A percentile compares a stretch with the other conserved stretches of the same genome.
These are phyloP conservation scores for Neonectria punicea DNA, from an alignment of 2,329 filamentous ascomycete genomes.

Conservation along the genomic window DNA sequence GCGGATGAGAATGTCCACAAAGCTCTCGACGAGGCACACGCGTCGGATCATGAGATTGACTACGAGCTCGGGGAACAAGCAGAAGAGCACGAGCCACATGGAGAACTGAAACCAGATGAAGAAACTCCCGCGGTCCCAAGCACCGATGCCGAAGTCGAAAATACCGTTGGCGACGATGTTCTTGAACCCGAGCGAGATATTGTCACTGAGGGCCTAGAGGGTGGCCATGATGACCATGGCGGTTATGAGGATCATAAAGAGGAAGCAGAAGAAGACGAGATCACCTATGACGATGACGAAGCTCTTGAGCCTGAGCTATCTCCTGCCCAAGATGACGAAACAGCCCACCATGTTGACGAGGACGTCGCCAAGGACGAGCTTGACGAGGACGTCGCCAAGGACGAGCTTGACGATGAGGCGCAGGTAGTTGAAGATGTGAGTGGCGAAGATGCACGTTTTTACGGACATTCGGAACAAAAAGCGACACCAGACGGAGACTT, in stretches of 20 bases:
- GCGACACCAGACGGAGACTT: slow-evolving; percentile 13
- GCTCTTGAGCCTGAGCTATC: slow-evolving; percentile 9
- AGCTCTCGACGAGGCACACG: slow-evolving; percentile 25
- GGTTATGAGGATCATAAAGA: background rate
- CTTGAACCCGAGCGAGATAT: slow-evolving; percentile 12
- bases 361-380: slow-evolving; percentile 11
- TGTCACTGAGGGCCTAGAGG: slow-evolving; percentile 2
- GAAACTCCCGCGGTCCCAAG: slow-evolving; percentile 9
- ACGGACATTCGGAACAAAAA: slow-evolving; percentile 17
- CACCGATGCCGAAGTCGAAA: slow-evolving; percentile 4
- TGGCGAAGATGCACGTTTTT: slow-evolving; percentile 8
- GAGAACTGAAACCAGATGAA: slow-evolving; percentile 17
- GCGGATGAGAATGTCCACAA: slow-evolving; percentile 7
- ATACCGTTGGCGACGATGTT: background rate
- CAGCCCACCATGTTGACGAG: slow-evolving; percentile 14
- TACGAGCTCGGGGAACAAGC: slow-evolving; percentile 43
- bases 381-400: background rate
- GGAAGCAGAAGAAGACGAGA: slow-evolving; percentile 27
- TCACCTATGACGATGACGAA: slow-evolving; percentile 33
- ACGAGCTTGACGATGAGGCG: slow-evolving; percentile 16
- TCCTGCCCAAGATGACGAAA: slow-evolving; percentile 8
- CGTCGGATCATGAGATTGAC: slow-evolving; percentile 44
- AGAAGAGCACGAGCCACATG: slow-evolving; percentile 25
- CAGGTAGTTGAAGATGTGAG: slow-evolving; percentile 22
- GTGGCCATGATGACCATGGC: slow-evolving; percentile 3